These are phyloP conservation scores for Acanthamoeba triangularis DNA, from an alignment of 208 protist genomes.

Conservation along the genomic window DNA sequence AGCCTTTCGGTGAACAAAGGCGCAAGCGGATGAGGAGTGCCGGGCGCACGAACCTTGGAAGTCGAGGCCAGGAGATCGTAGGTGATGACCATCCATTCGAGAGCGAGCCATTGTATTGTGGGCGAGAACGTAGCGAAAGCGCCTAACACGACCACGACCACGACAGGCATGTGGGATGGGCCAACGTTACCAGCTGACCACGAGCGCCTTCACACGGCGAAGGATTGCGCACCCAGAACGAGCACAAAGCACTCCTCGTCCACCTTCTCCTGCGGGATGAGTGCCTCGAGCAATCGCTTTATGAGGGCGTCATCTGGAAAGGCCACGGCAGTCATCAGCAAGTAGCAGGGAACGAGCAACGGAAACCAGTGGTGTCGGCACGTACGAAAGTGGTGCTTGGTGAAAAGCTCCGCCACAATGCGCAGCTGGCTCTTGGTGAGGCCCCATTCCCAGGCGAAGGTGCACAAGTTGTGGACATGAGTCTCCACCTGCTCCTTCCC, in stretches of 20 bases:
- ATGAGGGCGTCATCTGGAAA: neutral
- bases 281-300: neutral
- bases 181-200: too few species aligned
- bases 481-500: neutral
- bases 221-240: neutral
- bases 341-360: too few species aligned
- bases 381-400: neutral
- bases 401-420: neutral
- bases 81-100: conserved; percentile 36
- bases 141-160: neutral
- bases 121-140: neutral
- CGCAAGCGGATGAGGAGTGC: neutral
- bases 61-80: conserved; percentile 25
- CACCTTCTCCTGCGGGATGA: conserved; percentile 23
- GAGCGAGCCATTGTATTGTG: neutral
- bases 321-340: neutral
- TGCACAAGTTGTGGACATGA: conserved; percentile 37
- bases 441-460: neutral
- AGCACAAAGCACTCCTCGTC: conserved; percentile 37
- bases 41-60: neutral
- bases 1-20: too few species aligned
- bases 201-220: neutral
- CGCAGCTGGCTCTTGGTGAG: neutral
- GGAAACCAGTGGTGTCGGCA: neutral
- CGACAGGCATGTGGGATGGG: neutral